A percentile compares a stretch with the other conserved stretches of the same genome.
These are phyloP conservation scores for Knufia fluminis DNA, from an alignment of 2,329 filamentous ascomycete genomes.

Conservation along the genomic window DNA sequence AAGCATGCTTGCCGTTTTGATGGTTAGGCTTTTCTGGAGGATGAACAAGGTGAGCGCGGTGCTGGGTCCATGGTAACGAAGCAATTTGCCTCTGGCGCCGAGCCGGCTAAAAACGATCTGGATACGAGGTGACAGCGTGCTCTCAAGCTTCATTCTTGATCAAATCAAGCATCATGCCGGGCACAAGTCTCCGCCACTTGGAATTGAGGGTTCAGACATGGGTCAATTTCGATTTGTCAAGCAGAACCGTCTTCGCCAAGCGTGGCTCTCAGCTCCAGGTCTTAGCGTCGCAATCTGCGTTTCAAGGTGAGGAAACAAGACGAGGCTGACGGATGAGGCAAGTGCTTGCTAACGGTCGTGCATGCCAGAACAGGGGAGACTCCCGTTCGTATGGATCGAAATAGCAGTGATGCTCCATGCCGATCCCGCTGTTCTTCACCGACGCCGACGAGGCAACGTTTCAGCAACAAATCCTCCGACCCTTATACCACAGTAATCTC, in stretches of 20 bases:
- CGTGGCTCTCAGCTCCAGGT: background rate
- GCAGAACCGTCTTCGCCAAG: background rate
- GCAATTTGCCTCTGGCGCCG: constrained; percentile 5
- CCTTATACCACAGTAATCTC: background rate
- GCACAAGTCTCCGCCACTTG: background rate
- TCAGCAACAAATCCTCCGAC: background rate
- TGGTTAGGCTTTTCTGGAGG: background rate
- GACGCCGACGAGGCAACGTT: background rate
- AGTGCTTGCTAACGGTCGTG: background rate
- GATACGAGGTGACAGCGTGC: background rate
- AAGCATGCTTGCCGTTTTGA: background rate
- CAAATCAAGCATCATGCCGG: background rate
- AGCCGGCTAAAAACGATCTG: background rate
- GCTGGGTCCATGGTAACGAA: background rate
- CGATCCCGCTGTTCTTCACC: background rate
- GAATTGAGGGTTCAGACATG: background rate
- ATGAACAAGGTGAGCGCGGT: background rate
- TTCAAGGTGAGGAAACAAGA: background rate
- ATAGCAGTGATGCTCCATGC: background rate
- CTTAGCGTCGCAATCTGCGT: background rate
- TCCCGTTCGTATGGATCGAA: background rate
- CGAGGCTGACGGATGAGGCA: background rate
- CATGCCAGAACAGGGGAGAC: background rate
- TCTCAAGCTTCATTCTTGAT: background rate
- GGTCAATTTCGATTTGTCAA: background rate